These are phyloP conservation scores for Cyberlindnera maritima DNA, from an alignment of 805 yeast species.

Conservation along the genomic window DNA sequence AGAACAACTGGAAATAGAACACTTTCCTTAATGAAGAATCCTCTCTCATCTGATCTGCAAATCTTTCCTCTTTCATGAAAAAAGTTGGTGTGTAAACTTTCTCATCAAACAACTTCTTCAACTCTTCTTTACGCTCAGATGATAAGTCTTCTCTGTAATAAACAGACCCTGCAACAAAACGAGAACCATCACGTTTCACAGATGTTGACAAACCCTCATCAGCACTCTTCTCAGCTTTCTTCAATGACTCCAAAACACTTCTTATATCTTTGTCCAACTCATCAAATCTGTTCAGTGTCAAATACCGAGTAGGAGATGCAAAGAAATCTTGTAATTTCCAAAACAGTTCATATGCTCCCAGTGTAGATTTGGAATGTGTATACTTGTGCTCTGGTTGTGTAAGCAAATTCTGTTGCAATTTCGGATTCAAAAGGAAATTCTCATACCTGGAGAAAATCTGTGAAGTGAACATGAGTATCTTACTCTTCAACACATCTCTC, in stretches of 20 bases:
- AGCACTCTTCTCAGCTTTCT: neutral
- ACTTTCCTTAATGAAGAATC: slow-evolving; percentile 20
- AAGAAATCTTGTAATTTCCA: slow-evolving; percentile 23
- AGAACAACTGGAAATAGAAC: slow-evolving; percentile 11
- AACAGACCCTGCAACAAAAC: neutral
- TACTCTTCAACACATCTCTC: slow-evolving; percentile 20
- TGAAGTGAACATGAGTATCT: slow-evolving; percentile 16
- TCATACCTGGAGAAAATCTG: slow-evolving; percentile 16
- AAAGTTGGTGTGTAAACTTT: slow-evolving; percentile 20
- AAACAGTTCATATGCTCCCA: slow-evolving; percentile 3
- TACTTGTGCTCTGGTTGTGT: slow-evolving; percentile 9
- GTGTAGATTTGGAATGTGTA: neutral
- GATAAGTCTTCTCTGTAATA: neutral
- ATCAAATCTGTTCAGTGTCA: neutral
- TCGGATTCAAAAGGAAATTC: slow-evolving; percentile 15
- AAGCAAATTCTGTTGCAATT: slow-evolving; percentile 15
- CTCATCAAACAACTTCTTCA: slow-evolving; percentile 12
- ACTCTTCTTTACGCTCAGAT: slow-evolving; percentile 2
- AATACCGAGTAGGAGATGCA: slow-evolving; percentile 16
- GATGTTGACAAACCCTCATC: neutral
- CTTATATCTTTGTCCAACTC: neutral
- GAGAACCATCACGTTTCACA: neutral
- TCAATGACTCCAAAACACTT: neutral
- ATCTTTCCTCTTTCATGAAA: slow-evolving; percentile 14
- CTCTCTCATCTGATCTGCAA: slow-evolving; percentile 17